Evolutionary conservation across 768 basidiomycete genomes (phyloP), one percentile per base, ranked within the genome.

Genomic region (Steccherinum ochraceum): DNA sequence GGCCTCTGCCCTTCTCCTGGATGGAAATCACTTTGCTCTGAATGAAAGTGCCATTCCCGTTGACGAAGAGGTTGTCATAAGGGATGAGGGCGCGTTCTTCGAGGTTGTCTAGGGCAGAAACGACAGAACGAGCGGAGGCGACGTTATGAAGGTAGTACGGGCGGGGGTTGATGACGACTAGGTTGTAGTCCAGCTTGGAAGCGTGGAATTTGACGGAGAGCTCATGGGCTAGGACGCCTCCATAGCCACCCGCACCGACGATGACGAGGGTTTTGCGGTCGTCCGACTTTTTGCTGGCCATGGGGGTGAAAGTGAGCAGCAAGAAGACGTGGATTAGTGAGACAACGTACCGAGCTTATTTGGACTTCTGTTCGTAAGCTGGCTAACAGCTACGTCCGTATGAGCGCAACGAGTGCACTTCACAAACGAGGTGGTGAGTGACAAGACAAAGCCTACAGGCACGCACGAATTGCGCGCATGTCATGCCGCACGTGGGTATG

Each of bases 241-340:
- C 73, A 12, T 65, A 67, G 45, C 79, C 84, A 23, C 78, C 84
- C 40, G 80, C 79, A 41, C 83, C 65, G 52, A 84, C 67, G 24
- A 84, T 68, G 55, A 70, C 60, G 48, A 61, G 67, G 46, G 59
- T 58, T 47, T 57, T 55, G n/a, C n/a, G n/a, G 10, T 35, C 18
- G 23, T 24, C 44, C 21, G 43, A 45, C n/a, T 52, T 47, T 27
- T 54, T 43, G 12, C n/a, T n/a, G n/a, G n/a, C n/a, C n/a, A n/a
- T n/a, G n/a, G n/a, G n/a, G n/a, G n/a, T n/a, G n/a, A n/a, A n/a
- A n/a, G n/a, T n/a, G n/a, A n/a, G n/a, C n/a, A n/a, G n/a, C n/a
- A n/a, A n/a, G n/a, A n/a, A n/a, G n/a, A n/a, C n/a, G n/a, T n/a
- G n/a, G n/a, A n/a, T n/a, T n/a, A n/a, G n/a, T n/a, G n/a, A n/a